Evolutionary conservation across 768 basidiomycete genomes (phyloP).

Genomic region (Auricularia sp.): DNA sequence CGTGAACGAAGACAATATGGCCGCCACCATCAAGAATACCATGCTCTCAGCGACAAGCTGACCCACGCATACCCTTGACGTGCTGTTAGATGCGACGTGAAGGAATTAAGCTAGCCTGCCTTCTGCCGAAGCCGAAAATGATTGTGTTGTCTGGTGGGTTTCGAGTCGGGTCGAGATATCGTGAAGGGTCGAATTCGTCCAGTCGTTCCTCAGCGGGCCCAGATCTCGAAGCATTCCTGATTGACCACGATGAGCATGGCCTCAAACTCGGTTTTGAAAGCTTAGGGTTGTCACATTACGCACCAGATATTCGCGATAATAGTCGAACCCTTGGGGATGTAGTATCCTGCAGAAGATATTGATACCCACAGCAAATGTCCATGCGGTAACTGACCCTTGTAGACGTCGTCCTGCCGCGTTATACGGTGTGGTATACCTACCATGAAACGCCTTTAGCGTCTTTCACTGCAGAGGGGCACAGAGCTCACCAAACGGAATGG

Average conservation of each 20-base stretch:
- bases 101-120: neutral
- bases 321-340: neutral
- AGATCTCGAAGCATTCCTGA: neutral
- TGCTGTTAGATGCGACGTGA: neutral
- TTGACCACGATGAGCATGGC: neutral
- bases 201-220: neutral
- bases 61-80: neutral
- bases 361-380: neutral
- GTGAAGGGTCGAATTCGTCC: neutral
- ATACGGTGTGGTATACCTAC: neutral
- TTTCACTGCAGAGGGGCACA: neutral
- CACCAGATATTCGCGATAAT: neutral
- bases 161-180: neutral
- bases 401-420: neutral
- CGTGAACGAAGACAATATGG: neutral
- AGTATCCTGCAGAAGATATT: neutral
- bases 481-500: slow-evolving; percentile 3
- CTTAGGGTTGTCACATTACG: too few species aligned
- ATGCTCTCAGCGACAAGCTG: neutral
- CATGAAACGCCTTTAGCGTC: neutral
- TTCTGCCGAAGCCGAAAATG: neutral
- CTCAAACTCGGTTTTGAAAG: too few species aligned
- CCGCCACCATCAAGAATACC: neutral
- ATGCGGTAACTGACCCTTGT: neutral
- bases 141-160: neutral